Percentiles rank a stretch among this genome's conserved stretches.
These are phyloP conservation scores for Spiraea crenata DNA, from an alignment of 331 rosid species.

Conservation along the genomic window DNA sequence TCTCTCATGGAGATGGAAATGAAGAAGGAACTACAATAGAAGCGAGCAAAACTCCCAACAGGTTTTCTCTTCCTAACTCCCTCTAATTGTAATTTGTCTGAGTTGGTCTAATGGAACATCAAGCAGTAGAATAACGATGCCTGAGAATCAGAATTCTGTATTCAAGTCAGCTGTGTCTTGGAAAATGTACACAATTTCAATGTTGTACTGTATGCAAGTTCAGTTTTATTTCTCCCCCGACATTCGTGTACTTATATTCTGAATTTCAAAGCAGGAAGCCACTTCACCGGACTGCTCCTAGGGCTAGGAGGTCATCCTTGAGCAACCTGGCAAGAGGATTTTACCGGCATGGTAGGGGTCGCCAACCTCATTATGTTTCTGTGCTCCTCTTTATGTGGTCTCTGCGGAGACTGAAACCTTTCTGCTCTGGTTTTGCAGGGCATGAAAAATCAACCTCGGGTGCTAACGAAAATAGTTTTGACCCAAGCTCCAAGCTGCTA, in stretches of 20 bases:
- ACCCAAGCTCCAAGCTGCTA: slow-evolving; percentile 43
- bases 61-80: slow-evolving; percentile 33
- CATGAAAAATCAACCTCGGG: slow-evolving; percentile 34
- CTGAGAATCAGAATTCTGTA: neutral
- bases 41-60: slow-evolving; percentile 43
- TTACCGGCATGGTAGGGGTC: slow-evolving; percentile 46
- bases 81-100: neutral
- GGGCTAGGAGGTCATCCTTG: slow-evolving; percentile 51
- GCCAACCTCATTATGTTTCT: neutral
- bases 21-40: slow-evolving; percentile 50
- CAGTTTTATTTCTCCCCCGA: neutral
- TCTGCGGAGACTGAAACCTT: neutral
- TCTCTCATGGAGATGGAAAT: slow-evolving; percentile 39
- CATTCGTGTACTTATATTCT: neutral
- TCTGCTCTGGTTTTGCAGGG: slow-evolving; percentile 33
- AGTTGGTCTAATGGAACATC: neutral
- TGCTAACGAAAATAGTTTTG: slow-evolving; percentile 22
- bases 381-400: neutral
- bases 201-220: neutral
- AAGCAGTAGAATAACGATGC: neutral
- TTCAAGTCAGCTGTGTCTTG: neutral
- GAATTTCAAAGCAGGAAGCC: slow-evolving; percentile 36
- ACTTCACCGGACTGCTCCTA: slow-evolving; percentile 33
- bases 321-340: slow-evolving; percentile 54
- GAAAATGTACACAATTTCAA: neutral